phyloP scores from a whole-genome alignment of 306 rosid species.

The Ormosia semicastrata region DNA sequence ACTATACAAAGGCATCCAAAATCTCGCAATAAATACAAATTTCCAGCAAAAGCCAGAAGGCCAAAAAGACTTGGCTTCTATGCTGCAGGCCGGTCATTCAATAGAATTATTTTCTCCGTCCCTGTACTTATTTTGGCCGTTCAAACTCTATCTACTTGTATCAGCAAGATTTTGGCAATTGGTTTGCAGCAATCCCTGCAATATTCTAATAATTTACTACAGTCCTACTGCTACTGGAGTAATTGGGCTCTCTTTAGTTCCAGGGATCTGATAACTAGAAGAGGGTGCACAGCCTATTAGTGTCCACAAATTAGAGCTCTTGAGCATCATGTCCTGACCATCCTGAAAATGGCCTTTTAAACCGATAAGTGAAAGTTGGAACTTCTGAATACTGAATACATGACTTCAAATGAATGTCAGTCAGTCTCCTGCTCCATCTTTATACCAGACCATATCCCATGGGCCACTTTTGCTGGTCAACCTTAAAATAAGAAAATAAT shows the following conservation, averaged over 20 bases:
- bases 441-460: constrained; percentile 68
- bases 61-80: not conserved
- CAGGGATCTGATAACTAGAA: not conserved
- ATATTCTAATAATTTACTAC: constrained; percentile 5
- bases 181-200: not conserved
- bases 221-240: not conserved
- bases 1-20: not conserved
- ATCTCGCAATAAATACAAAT: not conserved
- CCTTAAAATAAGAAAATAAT: constrained; percentile 40
- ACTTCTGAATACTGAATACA: not conserved
- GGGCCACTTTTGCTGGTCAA: constrained; percentile 81
- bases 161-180: constrained; percentile 13
- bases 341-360: not conserved
- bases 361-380: not conserved
- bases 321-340: constrained; percentile 15
- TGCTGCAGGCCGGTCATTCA: not conserved
- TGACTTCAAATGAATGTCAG: constrained; percentile 7
- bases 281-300: not conserved
- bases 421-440: constrained; percentile 49
- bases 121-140: constrained; percentile 6
- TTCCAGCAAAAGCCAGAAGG: not conserved
- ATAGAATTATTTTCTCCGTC: not conserved
- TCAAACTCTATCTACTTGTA: not conserved
- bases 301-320: constrained; percentile 8
- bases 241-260: not conserved